These are phyloP conservation scores for Pezizomycotina sp. DNA, from an alignment of 2,329 filamentous ascomycete genomes.

Conservation along the genomic window DNA sequence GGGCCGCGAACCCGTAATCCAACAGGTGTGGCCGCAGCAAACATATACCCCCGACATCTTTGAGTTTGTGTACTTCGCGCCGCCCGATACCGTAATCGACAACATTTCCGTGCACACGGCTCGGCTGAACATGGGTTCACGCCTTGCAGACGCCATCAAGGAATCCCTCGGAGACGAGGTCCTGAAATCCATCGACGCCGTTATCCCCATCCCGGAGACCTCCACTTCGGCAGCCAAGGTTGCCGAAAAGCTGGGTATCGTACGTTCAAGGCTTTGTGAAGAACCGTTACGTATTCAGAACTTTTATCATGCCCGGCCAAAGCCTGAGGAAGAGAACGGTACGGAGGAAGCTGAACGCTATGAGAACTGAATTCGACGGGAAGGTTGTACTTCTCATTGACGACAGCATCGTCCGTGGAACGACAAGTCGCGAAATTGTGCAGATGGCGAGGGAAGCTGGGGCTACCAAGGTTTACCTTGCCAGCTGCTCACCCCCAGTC, in stretches of 20 bases:
- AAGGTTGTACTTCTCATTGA: constrained; percentile 72
- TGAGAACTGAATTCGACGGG: constrained; percentile 66
- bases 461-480: constrained; percentile 67
- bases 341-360: constrained; percentile 74
- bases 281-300: constrained; percentile 76
- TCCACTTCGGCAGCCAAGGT: constrained; percentile 62
- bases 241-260: constrained; percentile 56
- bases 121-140: constrained; percentile 71
- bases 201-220: constrained; percentile 73
- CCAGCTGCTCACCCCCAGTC: constrained; percentile 66
- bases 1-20: constrained; percentile 54
- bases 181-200: constrained; percentile 59
- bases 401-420: constrained; percentile 77
- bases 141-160: constrained; percentile 57
- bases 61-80: constrained; percentile 74
- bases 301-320: constrained; percentile 76
- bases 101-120: constrained; percentile 74
- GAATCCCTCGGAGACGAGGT: constrained; percentile 49
- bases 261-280: constrained; percentile 74
- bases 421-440: constrained; percentile 63
- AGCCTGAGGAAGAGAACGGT: constrained; percentile 68
- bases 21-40: constrained; percentile 51
- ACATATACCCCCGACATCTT: constrained; percentile 74
- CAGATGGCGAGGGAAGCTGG: constrained; percentile 72
- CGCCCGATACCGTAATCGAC: constrained; percentile 68